A percentile compares a stretch with the other conserved stretches of the same genome.
These are phyloP conservation scores for Morella rubra DNA, from an alignment of 306 rosid genomes.

Conservation along the genomic window DNA sequence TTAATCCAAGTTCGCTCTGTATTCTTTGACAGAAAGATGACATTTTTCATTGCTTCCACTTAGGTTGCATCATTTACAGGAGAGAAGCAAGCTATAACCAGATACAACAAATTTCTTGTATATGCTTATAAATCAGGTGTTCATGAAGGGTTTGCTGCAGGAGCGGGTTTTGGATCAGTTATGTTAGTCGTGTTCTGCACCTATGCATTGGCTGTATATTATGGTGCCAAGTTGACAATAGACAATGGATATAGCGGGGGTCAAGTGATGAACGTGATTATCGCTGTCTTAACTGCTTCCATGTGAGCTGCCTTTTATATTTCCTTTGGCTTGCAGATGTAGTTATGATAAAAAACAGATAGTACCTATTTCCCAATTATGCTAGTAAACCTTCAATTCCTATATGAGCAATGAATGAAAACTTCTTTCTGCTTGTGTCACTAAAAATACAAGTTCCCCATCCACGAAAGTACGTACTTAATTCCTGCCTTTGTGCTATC, in stretches of 20 bases:
- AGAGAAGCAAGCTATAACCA: conserved; percentile 28
- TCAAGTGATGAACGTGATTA: conserved; percentile 24
- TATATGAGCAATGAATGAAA: background rate
- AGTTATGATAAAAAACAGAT: background rate
- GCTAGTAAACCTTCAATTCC: background rate
- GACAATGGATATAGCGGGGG: conserved; percentile 28
- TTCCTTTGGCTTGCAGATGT: background rate
- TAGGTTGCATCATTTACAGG: conserved; percentile 38
- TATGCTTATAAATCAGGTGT: conserved; percentile 28
- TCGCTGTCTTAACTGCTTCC: conserved; percentile 31
- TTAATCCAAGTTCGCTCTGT: background rate
- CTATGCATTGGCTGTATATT: conserved; percentile 28
- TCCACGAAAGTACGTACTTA: background rate
- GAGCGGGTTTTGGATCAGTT: conserved; percentile 24
- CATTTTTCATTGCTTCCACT: background rate
- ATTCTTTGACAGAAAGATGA: background rate
- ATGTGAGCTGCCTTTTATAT: conserved; percentile 20
- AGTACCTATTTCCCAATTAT: background rate
- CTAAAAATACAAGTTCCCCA: background rate
- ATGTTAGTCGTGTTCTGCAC: conserved; percentile 13
- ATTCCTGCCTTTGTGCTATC: too few relatives aligned
- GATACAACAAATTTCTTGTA: conserved; percentile 15
- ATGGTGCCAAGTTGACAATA: conserved; percentile 24
- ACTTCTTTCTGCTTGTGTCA: background rate
- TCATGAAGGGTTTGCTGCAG: conserved; percentile 25